phyloP scores from a whole-genome alignment of 495 filamentous ascomycete species.

The Talaromyces trachyspermus region DNA sequence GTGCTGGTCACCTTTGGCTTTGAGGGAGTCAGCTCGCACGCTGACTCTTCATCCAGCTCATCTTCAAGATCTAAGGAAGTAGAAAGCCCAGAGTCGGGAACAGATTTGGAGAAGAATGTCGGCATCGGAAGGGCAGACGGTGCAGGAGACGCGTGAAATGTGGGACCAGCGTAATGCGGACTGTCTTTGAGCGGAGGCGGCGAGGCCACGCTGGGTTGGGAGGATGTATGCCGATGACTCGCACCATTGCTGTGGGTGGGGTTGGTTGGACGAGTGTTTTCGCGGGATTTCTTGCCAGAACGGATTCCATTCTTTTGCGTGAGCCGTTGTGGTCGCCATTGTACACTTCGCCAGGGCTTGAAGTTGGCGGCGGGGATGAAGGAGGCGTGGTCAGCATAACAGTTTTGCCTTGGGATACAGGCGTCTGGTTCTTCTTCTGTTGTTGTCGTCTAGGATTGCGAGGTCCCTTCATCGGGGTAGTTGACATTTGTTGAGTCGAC shows the following conservation, averaged over 20 bases:
- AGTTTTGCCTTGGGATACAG: conserved; percentile 21
- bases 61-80: conserved; percentile 32
- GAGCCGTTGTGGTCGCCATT: conserved; percentile 18
- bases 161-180: conserved; percentile 80
- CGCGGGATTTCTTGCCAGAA: conserved; percentile 31
- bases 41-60: conserved; percentile 25
- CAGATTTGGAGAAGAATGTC: conserved; percentile 78
- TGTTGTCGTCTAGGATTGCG: conserved; percentile 31
- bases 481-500: conserved; percentile 35
- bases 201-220: conserved; percentile 26
- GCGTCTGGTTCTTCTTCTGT: conserved; percentile 28
- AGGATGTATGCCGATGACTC: conserved; percentile 26
- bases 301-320: conserved; percentile 31
- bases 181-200: conserved; percentile 42
- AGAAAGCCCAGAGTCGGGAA: conserved; percentile 48
- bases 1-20: conserved; percentile 27
- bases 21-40: conserved; percentile 31
- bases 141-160: conserved; percentile 91
- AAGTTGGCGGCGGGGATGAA: conserved; percentile 33
- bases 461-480: conserved; percentile 31
- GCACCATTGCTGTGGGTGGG: conserved; percentile 17
- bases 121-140: conserved; percentile 90
- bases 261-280: conserved; percentile 19
- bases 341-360: conserved; percentile 24
- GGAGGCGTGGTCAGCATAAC: conserved; percentile 33